Evolutionary conservation across 2,329 filamentous ascomycete genomes (phyloP).

Genomic region (Emergomyces orientalis): DNA sequence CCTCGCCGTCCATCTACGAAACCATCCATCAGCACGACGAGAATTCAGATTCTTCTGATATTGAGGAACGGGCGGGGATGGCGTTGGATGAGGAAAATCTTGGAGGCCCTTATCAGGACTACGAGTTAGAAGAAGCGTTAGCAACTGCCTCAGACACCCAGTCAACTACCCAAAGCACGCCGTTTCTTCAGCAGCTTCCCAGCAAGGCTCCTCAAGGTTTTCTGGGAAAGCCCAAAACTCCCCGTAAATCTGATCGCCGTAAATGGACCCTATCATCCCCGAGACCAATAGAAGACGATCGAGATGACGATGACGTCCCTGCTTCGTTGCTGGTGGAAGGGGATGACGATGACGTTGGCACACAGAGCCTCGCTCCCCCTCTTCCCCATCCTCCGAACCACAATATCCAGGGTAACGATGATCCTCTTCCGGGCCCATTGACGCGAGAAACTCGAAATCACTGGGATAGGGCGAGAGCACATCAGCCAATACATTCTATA

Average conservation of each 20-base stretch:
- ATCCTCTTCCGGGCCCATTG: slow-evolving; percentile 32
- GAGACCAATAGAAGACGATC: slow-evolving; percentile 19
- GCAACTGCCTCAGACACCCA: slow-evolving; percentile 40
- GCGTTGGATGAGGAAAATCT: slow-evolving; percentile 42
- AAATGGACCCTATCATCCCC: slow-evolving; percentile 26
- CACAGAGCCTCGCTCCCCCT: slow-evolving; percentile 33
- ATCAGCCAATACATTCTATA: slow-evolving; percentile 29
- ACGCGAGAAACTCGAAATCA: slow-evolving; percentile 35
- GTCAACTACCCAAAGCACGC: slow-evolving; percentile 36
- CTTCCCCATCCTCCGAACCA: slow-evolving; percentile 19
- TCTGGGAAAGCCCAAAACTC: slow-evolving; percentile 12
- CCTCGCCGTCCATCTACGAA: slow-evolving; percentile 24
- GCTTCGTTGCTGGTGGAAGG: slow-evolving; percentile 53
- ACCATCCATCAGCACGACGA: slow-evolving; percentile 24
- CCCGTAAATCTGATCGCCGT: slow-evolving; percentile 11
- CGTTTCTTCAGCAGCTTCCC: slow-evolving; percentile 28
- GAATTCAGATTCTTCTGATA: slow-evolving; percentile 33
- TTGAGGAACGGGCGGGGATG: slow-evolving; percentile 40
- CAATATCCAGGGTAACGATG: slow-evolving; percentile 16
- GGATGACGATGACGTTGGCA: slow-evolving; percentile 30
- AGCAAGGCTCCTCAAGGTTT: slow-evolving; percentile 16
- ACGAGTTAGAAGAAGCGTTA: slow-evolving; percentile 49
- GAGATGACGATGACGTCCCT: slow-evolving; percentile 43
- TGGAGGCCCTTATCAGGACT: slow-evolving; percentile 44
- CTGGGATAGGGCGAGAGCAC: slow-evolving; percentile 42